Base-by-base conservation (phyloP, 169 alveolate species). In the Cryptosporidium sp. region DNA sequence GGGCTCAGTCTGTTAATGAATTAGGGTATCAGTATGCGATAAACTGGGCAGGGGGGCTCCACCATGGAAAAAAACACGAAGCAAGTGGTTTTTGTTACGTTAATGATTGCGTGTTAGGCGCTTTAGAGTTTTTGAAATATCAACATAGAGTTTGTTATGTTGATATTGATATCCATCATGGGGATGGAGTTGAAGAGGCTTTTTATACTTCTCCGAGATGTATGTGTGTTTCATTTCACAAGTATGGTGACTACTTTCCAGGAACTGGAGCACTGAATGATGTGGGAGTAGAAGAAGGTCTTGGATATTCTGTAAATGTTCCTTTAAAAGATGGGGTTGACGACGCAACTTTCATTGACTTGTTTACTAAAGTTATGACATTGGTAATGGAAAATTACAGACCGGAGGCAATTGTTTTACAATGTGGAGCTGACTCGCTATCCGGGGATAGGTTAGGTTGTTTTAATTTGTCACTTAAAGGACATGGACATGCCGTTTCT, bases 131-230 rank as follows among this genome's bases (percentile, higher is more conserved):
- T 43, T 86, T 96, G 58, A 96, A 96, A 61, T 85, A 89, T 37
- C 93, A 94, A 86, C 94, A 95, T 69, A 93, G 98, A 85, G 98
- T 96, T 1, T 92, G 95, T 65, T 96, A 96, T 86, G 94, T 96
- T 18, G 98, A 96, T 92, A 95, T 96, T 61, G 98, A 96, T 92
- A 94, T 95, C 33, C 99, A 97, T 91, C 99, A 97, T 93, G 99
- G 99, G 29, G 99, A 97, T 93, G 99, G 99, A n/a, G 99, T 97
- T 2, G 99, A 97, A 93, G 99, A 97, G 91, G 99, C 99, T 3
- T 97, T 97, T 91, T 97, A 95, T 86, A 95, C 96, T 21, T 95
- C 98, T 45, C 97, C 96, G 73, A 91, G 98, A 84, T 80, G 89
- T 62, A 80, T 80, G 89, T 80, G 89, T 31, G 89, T 95, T 50